Evolutionary conservation across 2,329 filamentous ascomycete species (phyloP).

Genomic region (Penicillium sp.): DNA sequence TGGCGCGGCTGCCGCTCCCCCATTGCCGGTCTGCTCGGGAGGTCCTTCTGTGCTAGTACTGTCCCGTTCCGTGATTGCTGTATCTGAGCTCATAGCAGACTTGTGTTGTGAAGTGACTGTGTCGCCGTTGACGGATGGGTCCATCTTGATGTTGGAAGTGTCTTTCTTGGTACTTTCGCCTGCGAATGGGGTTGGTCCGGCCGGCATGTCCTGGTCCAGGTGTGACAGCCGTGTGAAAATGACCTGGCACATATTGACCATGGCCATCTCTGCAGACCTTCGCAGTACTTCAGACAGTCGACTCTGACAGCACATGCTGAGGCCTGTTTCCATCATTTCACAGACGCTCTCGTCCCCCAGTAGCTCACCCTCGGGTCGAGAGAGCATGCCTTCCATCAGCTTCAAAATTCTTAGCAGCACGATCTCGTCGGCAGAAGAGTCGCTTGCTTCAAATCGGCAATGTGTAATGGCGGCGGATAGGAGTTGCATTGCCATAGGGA

Average conservation of each 20-base stretch:
- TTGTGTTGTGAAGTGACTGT: slow-evolving; percentile 57
- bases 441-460: slow-evolving; percentile 95
- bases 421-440: slow-evolving; percentile 91
- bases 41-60: slow-evolving; percentile 36
- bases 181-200: slow-evolving; percentile 66
- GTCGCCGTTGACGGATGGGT: slow-evolving; percentile 69
- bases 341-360: slow-evolving; percentile 98
- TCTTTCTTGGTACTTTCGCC: slow-evolving; percentile 52
- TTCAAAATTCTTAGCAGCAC: slow-evolving; percentile 92
- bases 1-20: slow-evolving; percentile 32
- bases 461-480: slow-evolving; percentile 94
- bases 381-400: slow-evolving; percentile 98
- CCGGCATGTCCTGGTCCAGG: slow-evolving; percentile 73
- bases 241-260: slow-evolving; percentile 99
- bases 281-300: slow-evolving; percentile 87
- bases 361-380: slow-evolving; percentile 85
- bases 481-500: slow-evolving; percentile 89
- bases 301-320: slow-evolving; percentile 95
- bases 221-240: slow-evolving; percentile 93
- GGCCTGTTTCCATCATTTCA: slow-evolving; percentile 97
- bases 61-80: slow-evolving; percentile 33
- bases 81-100: slow-evolving; percentile 43
- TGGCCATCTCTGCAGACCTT: slow-evolving; percentile 89
- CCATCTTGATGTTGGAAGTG: slow-evolving; percentile 79
- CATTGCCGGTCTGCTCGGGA: slow-evolving; percentile 33